Evolutionary conservation across 1,139 yeast species (phyloP).

Genomic region (Zygosaccharomyces pseudobailii): DNA sequence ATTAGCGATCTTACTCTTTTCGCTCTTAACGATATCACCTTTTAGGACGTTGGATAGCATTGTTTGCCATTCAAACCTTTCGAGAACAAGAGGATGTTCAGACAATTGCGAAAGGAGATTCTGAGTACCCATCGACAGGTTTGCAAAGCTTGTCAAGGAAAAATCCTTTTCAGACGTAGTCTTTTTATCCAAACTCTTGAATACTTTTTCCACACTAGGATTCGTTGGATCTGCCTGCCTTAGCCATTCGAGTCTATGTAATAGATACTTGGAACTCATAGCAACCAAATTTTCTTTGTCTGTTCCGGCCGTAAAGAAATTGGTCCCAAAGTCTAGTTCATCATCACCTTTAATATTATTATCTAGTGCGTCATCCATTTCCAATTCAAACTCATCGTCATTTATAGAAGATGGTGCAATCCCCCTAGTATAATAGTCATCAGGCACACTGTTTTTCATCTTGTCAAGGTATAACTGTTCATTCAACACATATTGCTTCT

Average conservation of each 20-base stretch:
- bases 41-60: slow-evolving; percentile 87
- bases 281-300: slow-evolving; percentile 23
- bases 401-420: slow-evolving; percentile 36
- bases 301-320: slow-evolving; percentile 20
- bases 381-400: slow-evolving; percentile 27
- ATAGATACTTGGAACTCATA: slow-evolving; percentile 26
- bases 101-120: slow-evolving; percentile 20
- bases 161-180: slow-evolving; percentile 11
- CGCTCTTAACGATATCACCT: slow-evolving; percentile 90
- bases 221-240: slow-evolving; percentile 22
- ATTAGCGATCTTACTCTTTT: slow-evolving; percentile 71
- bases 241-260: slow-evolving; percentile 29
- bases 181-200: slow-evolving; percentile 10
- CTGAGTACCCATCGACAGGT: slow-evolving; percentile 12
- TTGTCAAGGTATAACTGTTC: slow-evolving; percentile 65
- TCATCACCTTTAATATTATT: slow-evolving; percentile 22
- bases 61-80: slow-evolving; percentile 92
- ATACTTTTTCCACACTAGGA: slow-evolving; percentile 17
- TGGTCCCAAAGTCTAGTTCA: slow-evolving; percentile 21
- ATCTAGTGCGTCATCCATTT: slow-evolving; percentile 30
- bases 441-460: slow-evolving; percentile 57
- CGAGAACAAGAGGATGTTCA: slow-evolving; percentile 60
- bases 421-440: slow-evolving; percentile 68
- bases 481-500: slow-evolving; percentile 43
- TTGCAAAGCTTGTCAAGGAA: slow-evolving; percentile 10